Percentiles rank a stretch among this genome's conserved stretches.
These are phyloP conservation scores for Sodiomyces alkalinus DNA, from an alignment of 2,329 filamentous ascomycete species.

Conservation along the genomic window DNA sequence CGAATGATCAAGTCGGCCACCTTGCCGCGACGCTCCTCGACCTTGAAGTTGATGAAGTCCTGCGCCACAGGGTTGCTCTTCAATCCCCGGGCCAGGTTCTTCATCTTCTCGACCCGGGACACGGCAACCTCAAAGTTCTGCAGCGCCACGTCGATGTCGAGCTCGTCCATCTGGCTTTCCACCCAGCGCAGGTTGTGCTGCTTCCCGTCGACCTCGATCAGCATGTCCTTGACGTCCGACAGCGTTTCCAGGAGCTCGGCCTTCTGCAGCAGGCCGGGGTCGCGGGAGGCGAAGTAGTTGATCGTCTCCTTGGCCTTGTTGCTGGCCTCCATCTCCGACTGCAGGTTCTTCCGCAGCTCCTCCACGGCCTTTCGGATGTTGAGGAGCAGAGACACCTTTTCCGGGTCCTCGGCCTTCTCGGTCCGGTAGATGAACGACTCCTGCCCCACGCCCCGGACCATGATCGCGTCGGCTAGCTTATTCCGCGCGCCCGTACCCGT, in stretches of 20 bases:
- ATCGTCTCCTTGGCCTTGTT: conserved; percentile 75
- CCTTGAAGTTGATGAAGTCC: conserved; percentile 82
- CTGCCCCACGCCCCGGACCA: conserved; percentile 68
- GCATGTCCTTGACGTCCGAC: conserved; percentile 68
- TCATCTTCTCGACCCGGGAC: conserved; percentile 68
- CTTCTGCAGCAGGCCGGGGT: conserved; percentile 63
- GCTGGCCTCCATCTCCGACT: conserved; percentile 75
- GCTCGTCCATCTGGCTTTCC: conserved; percentile 83
- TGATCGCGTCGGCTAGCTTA: conserved; percentile 72
- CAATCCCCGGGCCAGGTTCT: conserved; percentile 60
- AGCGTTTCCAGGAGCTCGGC: conserved; percentile 65
- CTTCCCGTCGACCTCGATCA: conserved; percentile 92
- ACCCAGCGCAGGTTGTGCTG: conserved; percentile 95
- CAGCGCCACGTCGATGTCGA: conserved; percentile 89
- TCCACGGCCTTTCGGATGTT: conserved; percentile 90
- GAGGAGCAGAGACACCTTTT: conserved; percentile 68
- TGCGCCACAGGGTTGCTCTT: conserved; percentile 80
- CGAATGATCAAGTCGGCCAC: conserved; percentile 64
- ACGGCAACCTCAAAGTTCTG: conserved; percentile 82
- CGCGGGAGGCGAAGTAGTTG: conserved; percentile 70
- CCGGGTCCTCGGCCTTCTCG: conserved; percentile 61
- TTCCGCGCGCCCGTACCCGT: conserved; percentile 33
- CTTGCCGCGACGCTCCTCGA: conserved; percentile 68
- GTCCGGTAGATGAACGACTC: conserved; percentile 93
- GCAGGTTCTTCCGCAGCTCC: conserved; percentile 70